Percentiles rank a stretch among this genome's conserved stretches.
phyloP scores from a whole-genome alignment of 371 early-diverging fungal genomes.

The Apophysomyces trapeziformis region DNA sequence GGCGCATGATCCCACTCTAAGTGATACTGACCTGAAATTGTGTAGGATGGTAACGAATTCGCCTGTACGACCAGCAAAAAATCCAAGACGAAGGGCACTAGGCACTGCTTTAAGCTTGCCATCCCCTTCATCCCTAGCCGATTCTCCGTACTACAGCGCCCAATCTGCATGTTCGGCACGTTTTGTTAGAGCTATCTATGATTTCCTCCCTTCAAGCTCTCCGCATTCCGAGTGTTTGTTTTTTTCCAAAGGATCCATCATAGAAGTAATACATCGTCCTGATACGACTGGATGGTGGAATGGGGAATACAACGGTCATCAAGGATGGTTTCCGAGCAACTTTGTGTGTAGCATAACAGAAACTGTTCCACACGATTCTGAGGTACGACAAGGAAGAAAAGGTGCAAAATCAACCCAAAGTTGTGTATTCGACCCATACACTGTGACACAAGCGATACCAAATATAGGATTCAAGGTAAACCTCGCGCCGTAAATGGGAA shows the following conservation, averaged over 20 bases:
- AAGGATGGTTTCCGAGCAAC: constrained; percentile 60
- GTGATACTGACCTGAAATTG: neutral
- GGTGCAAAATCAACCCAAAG: neutral
- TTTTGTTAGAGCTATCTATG: constrained; percentile 57
- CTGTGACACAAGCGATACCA: constrained; percentile 4
- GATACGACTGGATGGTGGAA: constrained; percentile 62
- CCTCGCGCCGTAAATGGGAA: neutral
- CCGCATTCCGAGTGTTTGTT: constrained; percentile 42
- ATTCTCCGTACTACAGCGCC: constrained; percentile 3
- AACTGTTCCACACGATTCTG: constrained; percentile 21
- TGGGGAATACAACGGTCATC: constrained; percentile 42
- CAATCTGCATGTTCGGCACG: constrained; percentile 23
- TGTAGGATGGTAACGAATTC: neutral
- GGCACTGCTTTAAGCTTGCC: constrained; percentile 58
- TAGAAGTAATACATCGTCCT: constrained; percentile 48
- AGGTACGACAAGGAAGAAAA: neutral
- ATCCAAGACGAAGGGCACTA: constrained; percentile 52
- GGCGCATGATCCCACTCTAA: neutral
- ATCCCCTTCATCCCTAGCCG: constrained; percentile 42
- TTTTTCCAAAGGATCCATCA: constrained; percentile 53
- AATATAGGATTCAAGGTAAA: constrained; percentile 2
- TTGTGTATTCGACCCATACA: neutral
- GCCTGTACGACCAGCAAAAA: constrained; percentile 21
- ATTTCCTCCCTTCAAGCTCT: constrained; percentile 47
- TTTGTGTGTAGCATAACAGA: constrained; percentile 55